phyloP scores from a whole-genome alignment of 108 stramenopile species.

The Cylindrotheca closterium region DNA sequence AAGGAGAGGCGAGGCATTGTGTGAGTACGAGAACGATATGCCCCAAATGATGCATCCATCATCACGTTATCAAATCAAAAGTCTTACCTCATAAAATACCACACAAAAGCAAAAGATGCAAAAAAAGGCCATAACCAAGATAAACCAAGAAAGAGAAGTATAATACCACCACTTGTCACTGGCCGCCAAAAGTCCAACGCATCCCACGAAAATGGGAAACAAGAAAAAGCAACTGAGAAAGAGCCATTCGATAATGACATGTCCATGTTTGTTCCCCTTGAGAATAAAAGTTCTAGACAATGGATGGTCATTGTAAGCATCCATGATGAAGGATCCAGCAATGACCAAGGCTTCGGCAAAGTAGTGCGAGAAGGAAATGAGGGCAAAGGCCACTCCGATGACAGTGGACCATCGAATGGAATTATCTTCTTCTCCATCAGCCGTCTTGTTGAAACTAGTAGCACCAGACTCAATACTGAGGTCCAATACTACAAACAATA shows the following conservation, averaged over 20 bases:
- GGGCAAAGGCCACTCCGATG: constrained; percentile 41
- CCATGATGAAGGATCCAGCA: constrained; percentile 48
- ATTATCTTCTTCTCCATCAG: neutral
- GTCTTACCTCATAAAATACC: constrained; percentile 39
- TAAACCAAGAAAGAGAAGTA: constrained; percentile 42
- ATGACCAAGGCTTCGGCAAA: constrained; percentile 60
- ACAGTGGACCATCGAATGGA: constrained; percentile 3
- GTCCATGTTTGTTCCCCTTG: neutral
- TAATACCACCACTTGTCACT: constrained; percentile 56
- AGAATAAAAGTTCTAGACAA: constrained; percentile 36
- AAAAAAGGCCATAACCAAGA: constrained; percentile 31
- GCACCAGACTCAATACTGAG: constrained; percentile 38
- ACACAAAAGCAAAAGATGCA: constrained; percentile 37
- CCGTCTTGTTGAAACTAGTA: constrained; percentile 1
- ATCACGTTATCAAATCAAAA: neutral
- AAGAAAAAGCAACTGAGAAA: constrained; percentile 47
- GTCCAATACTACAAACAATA: constrained; percentile 55
- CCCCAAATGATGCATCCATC: neutral
- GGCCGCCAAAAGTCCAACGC: constrained; percentile 39
- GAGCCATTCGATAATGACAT: constrained; percentile 32
- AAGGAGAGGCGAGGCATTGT: too few species aligned
- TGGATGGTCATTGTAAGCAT: constrained; percentile 43
- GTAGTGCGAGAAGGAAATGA: constrained; percentile 47
- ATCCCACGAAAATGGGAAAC: constrained; percentile 41
- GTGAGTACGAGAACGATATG: too few species aligned